Evolutionary conservation across 495 filamentous ascomycete species (phyloP), one percentile per base, ranked within the genome.

Genomic region (Podospora australis): DNA sequence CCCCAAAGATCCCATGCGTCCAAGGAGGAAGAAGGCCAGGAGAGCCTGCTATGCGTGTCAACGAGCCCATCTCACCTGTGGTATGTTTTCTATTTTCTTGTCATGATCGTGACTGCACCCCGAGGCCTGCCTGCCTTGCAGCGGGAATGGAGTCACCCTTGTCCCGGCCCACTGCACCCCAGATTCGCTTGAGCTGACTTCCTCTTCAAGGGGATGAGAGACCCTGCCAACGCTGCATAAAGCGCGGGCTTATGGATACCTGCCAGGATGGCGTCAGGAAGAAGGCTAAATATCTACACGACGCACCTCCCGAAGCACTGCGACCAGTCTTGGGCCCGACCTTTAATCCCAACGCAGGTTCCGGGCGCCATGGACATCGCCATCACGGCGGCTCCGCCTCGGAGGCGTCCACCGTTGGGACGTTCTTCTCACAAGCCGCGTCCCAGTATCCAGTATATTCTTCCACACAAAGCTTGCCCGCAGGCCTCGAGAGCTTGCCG

Each of bases 201-300:
- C 21, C 13, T 40, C 3, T 46, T 13, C 59, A 17, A 75, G 75
- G 75, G n/a, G 75, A 79, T 44, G 90, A 98, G 63, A 77, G 92
- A 55, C 92, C 92, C 40, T 98, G 92, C 66, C 79, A 88, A 58
- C 78, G 92, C 60, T 98, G 92, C 68, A 87, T 96, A 52, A 96
- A 96, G 65, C 84, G 91, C 39, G 87, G 88, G 16, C 78, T 96
- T 38, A 86, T 88, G 52, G 88, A 95, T 63, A 78, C 77, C 30
- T 98, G 92, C 63, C 88, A 95, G 61, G 92, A 98, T 60, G 92
- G 92, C 34, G 88, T 96, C 30, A 85, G 92, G 50, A 97, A 98
- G 69, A 98, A 97, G 74, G 92, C 92, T 53, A 98, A 98, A 65
- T 98, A 98, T 70, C 84, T 98, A 39, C 90, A 96, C 67, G 92